Base-by-base conservation (phyloP, 2,329 filamentous ascomycete species). In the Cladosporium austrohemisphaericum region DNA sequence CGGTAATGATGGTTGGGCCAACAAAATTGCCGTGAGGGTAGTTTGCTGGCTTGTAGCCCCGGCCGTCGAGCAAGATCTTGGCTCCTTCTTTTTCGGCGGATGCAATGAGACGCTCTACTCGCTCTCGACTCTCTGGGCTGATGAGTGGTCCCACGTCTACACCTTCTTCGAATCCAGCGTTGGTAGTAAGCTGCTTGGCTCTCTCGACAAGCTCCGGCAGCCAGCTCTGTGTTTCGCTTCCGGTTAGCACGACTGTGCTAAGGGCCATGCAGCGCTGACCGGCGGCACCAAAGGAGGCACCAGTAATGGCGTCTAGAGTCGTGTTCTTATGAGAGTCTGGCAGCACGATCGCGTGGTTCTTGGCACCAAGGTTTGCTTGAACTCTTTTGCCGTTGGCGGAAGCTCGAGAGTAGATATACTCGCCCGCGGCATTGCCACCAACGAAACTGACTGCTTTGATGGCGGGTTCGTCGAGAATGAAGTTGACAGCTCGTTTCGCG, bases 311-410 rank as follows among this genome's bases (percentile, higher is more conserved):
- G 72, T 92, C 92, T 62, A 93, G 73, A 58, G 89, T 87, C 61
- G 91, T 86, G 74, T 93, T 90, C 79, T 89, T 92, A 76, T 92
- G 91, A 74, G 83, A 86, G 74, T 93, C 88, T 16, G 88, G 88
- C 53, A 92, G 79, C 22, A 93, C 83, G 46, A 85, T 85, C 22
- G 86, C 87, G 68, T 93, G 88, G 76, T 93, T 93, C 79, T 93
- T 93, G 58, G 88, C 88, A 29, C 88, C 88, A 53, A 93, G 73
- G 71, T 93, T 93, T 66, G 88, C 88, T 72, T 93, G 88, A 26
- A 91, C 86, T 62, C 88, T 85, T 79, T 93, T 93, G 63, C 88
- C 88, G 62, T 92, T 89, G 63, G 86, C 87, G 1, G 86, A 89
- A 22, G 81, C 88, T 50, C 86, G 81, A 47, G 75, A 70, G 71